Conservation (phyloP, 345 rosid genomes). For the Combretum micranthum region DNA sequence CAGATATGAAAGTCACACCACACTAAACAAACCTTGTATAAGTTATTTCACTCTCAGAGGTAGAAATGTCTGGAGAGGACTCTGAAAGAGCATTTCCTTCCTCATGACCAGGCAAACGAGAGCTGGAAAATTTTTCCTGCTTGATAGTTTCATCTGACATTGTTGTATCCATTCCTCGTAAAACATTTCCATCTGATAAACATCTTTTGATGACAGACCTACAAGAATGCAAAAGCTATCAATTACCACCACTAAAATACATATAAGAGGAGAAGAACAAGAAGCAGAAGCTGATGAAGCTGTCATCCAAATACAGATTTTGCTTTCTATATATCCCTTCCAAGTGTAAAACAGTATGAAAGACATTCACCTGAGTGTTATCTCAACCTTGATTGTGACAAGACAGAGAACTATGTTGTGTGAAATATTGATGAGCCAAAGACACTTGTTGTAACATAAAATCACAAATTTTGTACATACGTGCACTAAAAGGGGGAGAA, state of each 20-base stretch:
- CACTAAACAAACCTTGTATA: conserved; percentile 59
- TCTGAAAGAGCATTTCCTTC: conserved; percentile 48
- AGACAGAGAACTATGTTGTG: no score
- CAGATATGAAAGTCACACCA: not conserved
- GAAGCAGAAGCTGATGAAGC: no score
- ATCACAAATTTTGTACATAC: no score
- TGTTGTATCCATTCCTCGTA: conserved; percentile 37
- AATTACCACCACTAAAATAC: no score
- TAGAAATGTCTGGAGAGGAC: conserved; percentile 86
- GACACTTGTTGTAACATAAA: no score
- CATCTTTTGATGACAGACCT: conserved; percentile 79
- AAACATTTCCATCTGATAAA: conserved; percentile 88
- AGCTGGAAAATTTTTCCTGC: conserved; percentile 35
- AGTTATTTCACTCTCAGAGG: conserved; percentile 56
- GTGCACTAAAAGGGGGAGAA: not conserved
- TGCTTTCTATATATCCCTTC: no score
- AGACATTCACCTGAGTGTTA: no score
- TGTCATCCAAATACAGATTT: no score
- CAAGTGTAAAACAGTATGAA: no score
- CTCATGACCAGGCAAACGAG: conserved; percentile 37
- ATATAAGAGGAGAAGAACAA: no score
- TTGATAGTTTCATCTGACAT: conserved; percentile 38
- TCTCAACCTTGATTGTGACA: no score
- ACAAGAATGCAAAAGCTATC: conserved; percentile 12
- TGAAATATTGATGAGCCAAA: no score